A percentile compares a stretch with the other conserved stretches of the same genome.
These are phyloP conservation scores for Ceratobasidium sp. DNA, from an alignment of 1,284 basidiomycete genomes.

Conservation along the genomic window DNA sequence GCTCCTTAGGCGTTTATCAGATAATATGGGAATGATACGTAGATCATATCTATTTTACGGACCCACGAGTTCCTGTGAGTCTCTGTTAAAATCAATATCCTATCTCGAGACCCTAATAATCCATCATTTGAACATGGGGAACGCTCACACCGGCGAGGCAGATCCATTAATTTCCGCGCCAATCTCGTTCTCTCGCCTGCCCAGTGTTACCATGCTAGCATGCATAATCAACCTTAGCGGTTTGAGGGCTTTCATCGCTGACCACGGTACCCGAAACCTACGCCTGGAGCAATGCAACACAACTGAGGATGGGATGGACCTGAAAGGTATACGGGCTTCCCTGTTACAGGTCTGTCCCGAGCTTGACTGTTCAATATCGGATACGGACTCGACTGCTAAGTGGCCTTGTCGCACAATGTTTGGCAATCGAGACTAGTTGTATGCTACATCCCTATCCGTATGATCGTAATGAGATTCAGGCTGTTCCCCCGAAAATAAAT, in stretches of 20 bases:
- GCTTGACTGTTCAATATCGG: background rate
- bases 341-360: background rate
- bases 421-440: background rate
- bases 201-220: background rate
- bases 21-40: no score
- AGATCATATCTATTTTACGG: no score
- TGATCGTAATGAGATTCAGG: no score
- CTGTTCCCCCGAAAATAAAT: no score
- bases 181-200: background rate
- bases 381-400: background rate
- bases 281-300: background rate
- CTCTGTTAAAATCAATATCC: no score
- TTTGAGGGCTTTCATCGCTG: background rate
- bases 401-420: background rate
- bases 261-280: background rate
- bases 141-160: background rate
- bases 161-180: background rate
- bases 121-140: no score
- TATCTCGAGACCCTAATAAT: no score
- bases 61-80: no score
- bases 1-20: no score
- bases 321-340: background rate
- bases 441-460: background rate
- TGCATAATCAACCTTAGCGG: background rate
- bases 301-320: background rate